Evolutionary conservation across 306 rosid species (phyloP).

Genomic region (Cicer chorassanicum): DNA sequence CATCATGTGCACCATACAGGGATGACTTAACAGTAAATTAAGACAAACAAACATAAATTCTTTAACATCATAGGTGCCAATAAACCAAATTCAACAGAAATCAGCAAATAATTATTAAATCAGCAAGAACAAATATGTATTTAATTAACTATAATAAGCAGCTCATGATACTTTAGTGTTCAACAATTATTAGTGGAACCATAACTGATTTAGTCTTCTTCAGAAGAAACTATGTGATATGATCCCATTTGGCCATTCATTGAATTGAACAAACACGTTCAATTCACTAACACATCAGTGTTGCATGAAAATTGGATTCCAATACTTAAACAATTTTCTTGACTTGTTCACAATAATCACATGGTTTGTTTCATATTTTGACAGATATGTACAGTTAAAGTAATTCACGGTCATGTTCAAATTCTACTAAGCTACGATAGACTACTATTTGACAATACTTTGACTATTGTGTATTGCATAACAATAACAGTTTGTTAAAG

Average conservation of each 20-base stretch:
- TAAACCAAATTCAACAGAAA: conserved; percentile 5
- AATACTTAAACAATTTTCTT: conserved; percentile 56
- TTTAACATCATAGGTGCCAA: conserved; percentile 15
- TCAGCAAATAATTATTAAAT: conserved; percentile 3
- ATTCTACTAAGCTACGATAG: no score
- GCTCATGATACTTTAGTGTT: conserved; percentile 30
- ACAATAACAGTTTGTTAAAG: no score
- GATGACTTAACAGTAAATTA: conserved; percentile 36
- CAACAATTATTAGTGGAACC: conserved; percentile 38
- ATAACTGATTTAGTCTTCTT: conserved; percentile 40
- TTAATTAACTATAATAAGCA: not conserved
- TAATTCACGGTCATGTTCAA: conserved; percentile 1
- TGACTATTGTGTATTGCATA: no score
- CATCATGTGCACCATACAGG: conserved; percentile 42
- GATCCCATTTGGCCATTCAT: conserved; percentile 21
- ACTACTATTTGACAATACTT: no score
- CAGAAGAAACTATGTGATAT: conserved; percentile 37
- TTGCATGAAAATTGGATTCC: conserved; percentile 66
- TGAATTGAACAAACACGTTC: conserved; percentile 31
- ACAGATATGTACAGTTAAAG: conserved; percentile 26
- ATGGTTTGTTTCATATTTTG: conserved; percentile 18
- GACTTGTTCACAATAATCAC: conserved; percentile 46
- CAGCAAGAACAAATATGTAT: conserved; percentile 1
- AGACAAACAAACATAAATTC: conserved; percentile 37
- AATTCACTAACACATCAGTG: conserved; percentile 33